Conservation (phyloP, 768 basidiomycete species). For the Hygrophorus pudorinus region DNA sequence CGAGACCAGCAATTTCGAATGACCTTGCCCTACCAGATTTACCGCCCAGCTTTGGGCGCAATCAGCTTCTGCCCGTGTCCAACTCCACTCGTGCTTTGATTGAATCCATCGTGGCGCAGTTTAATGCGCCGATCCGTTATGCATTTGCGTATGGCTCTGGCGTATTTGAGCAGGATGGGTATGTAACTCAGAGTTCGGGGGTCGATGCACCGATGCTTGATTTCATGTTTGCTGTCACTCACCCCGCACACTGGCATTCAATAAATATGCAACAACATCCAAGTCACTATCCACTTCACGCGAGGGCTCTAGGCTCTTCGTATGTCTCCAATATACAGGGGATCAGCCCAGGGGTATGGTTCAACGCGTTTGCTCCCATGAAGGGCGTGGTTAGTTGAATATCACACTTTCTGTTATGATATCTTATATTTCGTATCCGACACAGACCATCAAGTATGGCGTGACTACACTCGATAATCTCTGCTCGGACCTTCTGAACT, state of each 20-base stretch:
- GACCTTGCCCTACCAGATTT: constrained; percentile 38
- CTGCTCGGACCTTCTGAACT: constrained; percentile 83
- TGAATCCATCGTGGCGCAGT: constrained; percentile 68
- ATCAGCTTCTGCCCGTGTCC: constrained; percentile 73
- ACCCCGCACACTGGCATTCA: constrained; percentile 87
- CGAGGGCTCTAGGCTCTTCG: constrained; percentile 73
- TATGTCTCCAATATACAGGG: constrained; percentile 77
- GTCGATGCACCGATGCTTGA: constrained; percentile 73
- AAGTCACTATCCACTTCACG: constrained; percentile 81
- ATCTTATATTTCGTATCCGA: background rate
- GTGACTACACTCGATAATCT: constrained; percentile 87
- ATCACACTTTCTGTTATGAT: background rate
- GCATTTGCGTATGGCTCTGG: constrained; percentile 97
- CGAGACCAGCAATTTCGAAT: constrained; percentile 33
- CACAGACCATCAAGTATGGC: constrained; percentile 91
- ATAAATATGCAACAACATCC: constrained; percentile 93
- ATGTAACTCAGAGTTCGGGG: constrained; percentile 26
- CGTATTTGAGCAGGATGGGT: constrained; percentile 89
- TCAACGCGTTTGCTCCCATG: constrained; percentile 83
- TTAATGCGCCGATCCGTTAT: constrained; percentile 89
- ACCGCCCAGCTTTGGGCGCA: constrained; percentile 66
- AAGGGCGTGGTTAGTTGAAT: constrained; percentile 65
- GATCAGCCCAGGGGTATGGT: constrained; percentile 85
- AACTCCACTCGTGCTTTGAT: constrained; percentile 73
- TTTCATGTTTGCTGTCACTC: constrained; percentile 93